phyloP scores from a whole-genome alignment of 2,329 filamentous ascomycete species.

The Xylaria polymorpha region DNA sequence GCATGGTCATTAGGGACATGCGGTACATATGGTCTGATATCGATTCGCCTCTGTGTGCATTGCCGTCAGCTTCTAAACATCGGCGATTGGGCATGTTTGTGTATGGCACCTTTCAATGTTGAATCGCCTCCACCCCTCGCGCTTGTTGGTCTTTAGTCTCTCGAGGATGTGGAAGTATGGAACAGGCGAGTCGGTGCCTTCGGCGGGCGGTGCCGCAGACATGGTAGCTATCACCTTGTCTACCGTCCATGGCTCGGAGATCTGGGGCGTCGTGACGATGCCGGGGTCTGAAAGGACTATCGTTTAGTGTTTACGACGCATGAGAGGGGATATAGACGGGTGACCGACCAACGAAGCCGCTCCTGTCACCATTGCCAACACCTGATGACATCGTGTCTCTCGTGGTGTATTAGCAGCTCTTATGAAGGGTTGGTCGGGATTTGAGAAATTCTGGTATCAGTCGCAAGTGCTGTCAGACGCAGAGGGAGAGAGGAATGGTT shows the following conservation, averaged over 20 bases:
- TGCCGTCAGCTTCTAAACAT: constrained; percentile 5
- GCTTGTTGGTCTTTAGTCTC: constrained; percentile 93
- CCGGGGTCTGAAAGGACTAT: constrained; percentile 49
- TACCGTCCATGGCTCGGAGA: constrained; percentile 65
- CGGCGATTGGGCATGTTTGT: too few species aligned
- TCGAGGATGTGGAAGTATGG: constrained; percentile 96
- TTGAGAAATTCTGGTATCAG: neutral
- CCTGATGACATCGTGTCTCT: constrained; percentile 33
- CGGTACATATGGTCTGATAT: constrained; percentile 99
- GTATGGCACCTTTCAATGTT: constrained; percentile 69
- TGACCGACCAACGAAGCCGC: constrained; percentile 33
- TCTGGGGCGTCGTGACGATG: constrained; percentile 52
- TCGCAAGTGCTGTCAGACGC: neutral
- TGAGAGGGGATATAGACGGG: neutral
- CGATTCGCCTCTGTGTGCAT: constrained; percentile 75
- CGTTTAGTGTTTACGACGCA: neutral
- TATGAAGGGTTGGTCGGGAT: neutral
- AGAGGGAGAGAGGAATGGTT: neutral
- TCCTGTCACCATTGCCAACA: constrained; percentile 11
- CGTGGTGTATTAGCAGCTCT: neutral
- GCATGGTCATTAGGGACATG: constrained; percentile 96
- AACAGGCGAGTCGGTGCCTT: constrained; percentile 77
- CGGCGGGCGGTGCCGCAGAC: constrained; percentile 65
- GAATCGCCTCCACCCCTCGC: constrained; percentile 95
- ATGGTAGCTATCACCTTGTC: constrained; percentile 74